phyloP scores from a whole-genome alignment of 331 rosid species.

The Pyracantha coccinea region DNA sequence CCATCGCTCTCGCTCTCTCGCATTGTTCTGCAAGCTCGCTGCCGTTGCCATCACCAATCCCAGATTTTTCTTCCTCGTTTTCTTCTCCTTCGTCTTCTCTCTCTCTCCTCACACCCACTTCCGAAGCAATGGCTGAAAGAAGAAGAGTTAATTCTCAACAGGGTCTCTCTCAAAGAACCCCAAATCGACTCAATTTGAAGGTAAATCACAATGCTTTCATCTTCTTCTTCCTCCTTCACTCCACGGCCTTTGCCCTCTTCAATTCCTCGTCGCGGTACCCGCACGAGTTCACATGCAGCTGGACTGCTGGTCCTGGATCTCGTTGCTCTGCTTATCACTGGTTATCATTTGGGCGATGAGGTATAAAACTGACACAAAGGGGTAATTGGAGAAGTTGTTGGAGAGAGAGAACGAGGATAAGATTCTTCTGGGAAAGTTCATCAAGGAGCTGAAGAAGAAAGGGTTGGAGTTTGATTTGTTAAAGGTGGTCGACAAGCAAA shows the following conservation, averaged over 20 bases:
- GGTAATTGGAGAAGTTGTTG: slow-evolving; percentile 48
- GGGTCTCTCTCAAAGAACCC: slow-evolving; percentile 48
- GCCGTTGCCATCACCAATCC: too few species aligned
- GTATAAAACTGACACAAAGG: slow-evolving; percentile 60
- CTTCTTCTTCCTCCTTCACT: background rate
- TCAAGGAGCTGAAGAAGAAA: slow-evolving; percentile 55
- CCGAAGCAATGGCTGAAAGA: slow-evolving; percentile 72
- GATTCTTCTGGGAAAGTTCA: slow-evolving; percentile 41
- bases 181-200: slow-evolving; percentile 46
- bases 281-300: slow-evolving; percentile 27
- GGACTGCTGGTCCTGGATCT: slow-evolving; percentile 55
- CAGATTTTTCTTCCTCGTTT: too few species aligned
- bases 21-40: too few species aligned
- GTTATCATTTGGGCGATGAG: slow-evolving; percentile 59
- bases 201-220: slow-evolving; percentile 40
- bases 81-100: too few species aligned
- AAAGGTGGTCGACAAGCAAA: slow-evolving; percentile 63
- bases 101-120: slow-evolving; percentile 7
- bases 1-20: too few species aligned
- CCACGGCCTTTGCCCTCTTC: slow-evolving; percentile 48
- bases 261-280: slow-evolving; percentile 25
- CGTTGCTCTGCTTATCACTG: slow-evolving; percentile 53
- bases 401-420: slow-evolving; percentile 58
- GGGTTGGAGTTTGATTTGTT: slow-evolving; percentile 63
- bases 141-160: slow-evolving; percentile 50